phyloP scores from a whole-genome alignment of 2,329 filamentous ascomycete species.

The Aspergillus piperis region DNA sequence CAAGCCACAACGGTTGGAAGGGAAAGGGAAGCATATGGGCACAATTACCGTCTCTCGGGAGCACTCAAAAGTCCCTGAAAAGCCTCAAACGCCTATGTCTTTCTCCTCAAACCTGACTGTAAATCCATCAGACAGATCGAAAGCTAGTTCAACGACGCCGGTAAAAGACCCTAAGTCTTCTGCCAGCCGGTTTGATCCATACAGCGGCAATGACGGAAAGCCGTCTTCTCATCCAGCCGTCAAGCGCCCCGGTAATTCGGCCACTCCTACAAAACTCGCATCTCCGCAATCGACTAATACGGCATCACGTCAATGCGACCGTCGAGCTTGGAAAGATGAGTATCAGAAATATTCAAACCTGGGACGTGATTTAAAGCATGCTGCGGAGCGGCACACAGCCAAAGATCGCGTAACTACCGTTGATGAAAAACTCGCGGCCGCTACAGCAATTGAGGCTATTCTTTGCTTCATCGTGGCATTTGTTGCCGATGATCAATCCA shows the following conservation, averaged over 20 bases:
- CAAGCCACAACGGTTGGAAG: constrained; percentile 21
- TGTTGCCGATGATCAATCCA: constrained; percentile 44
- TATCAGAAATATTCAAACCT: constrained; percentile 45
- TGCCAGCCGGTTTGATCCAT: constrained; percentile 43
- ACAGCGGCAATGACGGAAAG: constrained; percentile 40
- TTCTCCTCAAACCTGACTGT: constrained; percentile 37
- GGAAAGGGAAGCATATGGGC: constrained; percentile 24
- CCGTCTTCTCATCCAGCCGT: constrained; percentile 37
- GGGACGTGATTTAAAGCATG: constrained; percentile 50
- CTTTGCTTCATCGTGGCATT: constrained; percentile 52
- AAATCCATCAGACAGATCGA: constrained; percentile 27
- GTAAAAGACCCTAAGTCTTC: constrained; percentile 44
- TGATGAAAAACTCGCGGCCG: constrained; percentile 42
- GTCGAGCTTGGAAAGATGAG: constrained; percentile 46
- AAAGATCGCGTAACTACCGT: constrained; percentile 31
- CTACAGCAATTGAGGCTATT: constrained; percentile 47
- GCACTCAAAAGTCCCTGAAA: constrained; percentile 40
- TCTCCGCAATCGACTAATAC: constrained; percentile 31
- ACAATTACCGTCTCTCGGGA: constrained; percentile 32
- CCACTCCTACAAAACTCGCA: constrained; percentile 29
- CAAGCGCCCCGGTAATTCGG: constrained; percentile 32
- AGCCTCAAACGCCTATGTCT: constrained; percentile 39
- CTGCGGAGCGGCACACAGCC: constrained; percentile 39
- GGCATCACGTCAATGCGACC: constrained; percentile 35
- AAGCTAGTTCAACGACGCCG: constrained; percentile 41